Percentiles rank a stretch among this genome's conserved stretches.
These are phyloP conservation scores for Blumeriella jaapii DNA, from an alignment of 2,329 filamentous ascomycete species.

Conservation along the genomic window DNA sequence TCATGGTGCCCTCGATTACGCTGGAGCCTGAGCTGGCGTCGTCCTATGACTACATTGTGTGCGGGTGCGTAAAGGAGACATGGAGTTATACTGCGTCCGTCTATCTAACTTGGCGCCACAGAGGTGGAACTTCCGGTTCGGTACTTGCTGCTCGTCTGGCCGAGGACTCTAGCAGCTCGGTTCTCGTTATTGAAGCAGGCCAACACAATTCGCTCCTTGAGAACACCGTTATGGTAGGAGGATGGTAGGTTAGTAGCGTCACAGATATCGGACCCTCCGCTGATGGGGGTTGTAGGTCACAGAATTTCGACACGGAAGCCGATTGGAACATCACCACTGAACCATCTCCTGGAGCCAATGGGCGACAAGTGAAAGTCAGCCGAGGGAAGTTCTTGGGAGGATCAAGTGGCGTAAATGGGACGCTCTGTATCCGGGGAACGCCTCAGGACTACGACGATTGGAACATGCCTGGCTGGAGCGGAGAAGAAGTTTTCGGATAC, in stretches of 20 bases:
- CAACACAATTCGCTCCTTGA: conserved; percentile 34
- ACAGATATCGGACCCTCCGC: neutral
- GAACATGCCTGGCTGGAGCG: conserved; percentile 42
- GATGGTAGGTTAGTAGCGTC: conserved; percentile 25
- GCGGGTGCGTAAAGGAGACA: conserved; percentile 13
- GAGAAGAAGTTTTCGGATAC: conserved; percentile 43
- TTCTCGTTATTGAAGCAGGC: conserved; percentile 40
- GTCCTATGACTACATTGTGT: conserved; percentile 22
- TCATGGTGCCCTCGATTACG: conserved; percentile 7
- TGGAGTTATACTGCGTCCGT: neutral
- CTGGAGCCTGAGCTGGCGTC: conserved; percentile 10
- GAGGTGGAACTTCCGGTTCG: conserved; percentile 36
- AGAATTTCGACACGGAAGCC: conserved; percentile 36
- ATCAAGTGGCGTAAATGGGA: conserved; percentile 38
- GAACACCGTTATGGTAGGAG: conserved; percentile 40
- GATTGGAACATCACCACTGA: conserved; percentile 40
- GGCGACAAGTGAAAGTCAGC: conserved; percentile 35
- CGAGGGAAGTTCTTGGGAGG: conserved; percentile 39
- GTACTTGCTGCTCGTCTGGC: conserved; percentile 41
- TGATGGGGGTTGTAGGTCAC: conserved; percentile 27
- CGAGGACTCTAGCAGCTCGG: conserved; percentile 35
- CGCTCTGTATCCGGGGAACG: conserved; percentile 36
- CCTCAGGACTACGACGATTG: conserved; percentile 44
- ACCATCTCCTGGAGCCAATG: conserved; percentile 30
- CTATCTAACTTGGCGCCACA: conserved; percentile 11